These are phyloP conservation scores for Somion occarium DNA, from an alignment of 1,284 basidiomycete genomes.

Conservation along the genomic window DNA sequence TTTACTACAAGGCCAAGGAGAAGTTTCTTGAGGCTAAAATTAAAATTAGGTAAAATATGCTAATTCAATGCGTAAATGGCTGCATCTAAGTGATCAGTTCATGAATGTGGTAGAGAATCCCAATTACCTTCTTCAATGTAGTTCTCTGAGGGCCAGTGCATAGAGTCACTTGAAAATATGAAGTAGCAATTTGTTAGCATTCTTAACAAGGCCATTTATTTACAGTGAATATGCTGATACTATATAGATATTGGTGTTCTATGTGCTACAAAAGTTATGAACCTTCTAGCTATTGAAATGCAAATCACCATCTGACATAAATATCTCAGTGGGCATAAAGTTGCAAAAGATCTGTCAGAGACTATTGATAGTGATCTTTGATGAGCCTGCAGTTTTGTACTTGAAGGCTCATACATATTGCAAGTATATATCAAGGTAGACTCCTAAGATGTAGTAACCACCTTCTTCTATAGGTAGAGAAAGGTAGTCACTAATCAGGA, in stretches of 20 bases:
- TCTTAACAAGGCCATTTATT: constrained; percentile 33
- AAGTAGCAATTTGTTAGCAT: constrained; percentile 28
- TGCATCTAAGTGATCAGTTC: constrained; percentile 29
- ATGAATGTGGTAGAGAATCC: constrained; percentile 17
- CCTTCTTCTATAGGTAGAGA: constrained; percentile 30
- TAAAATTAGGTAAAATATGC: constrained; percentile 19
- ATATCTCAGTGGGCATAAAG: constrained; percentile 24
- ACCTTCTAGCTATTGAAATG: constrained; percentile 35
- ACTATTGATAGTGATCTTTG: constrained; percentile 25
- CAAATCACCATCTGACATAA: constrained; percentile 34
- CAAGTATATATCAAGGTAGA: constrained; percentile 26
- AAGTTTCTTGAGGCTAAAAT: constrained; percentile 27
- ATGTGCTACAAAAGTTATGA: constrained; percentile 20
- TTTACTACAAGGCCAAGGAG: constrained; percentile 24
- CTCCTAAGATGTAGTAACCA: constrained; percentile 23
- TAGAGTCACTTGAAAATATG: constrained; percentile 25
- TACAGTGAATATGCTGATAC: constrained; percentile 34
- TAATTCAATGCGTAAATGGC: constrained; percentile 26
- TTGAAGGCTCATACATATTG: constrained; percentile 25
- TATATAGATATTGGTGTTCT: constrained; percentile 19
- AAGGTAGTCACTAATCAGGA: constrained; percentile 31
- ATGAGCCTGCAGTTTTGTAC: constrained; percentile 22
- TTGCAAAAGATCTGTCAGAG: constrained; percentile 17
- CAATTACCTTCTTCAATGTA: constrained; percentile 11
- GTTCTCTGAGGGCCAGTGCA: constrained; percentile 25